Conservation (phyloP, 306 rosid genomes). For the Cicer chorassanicum region DNA sequence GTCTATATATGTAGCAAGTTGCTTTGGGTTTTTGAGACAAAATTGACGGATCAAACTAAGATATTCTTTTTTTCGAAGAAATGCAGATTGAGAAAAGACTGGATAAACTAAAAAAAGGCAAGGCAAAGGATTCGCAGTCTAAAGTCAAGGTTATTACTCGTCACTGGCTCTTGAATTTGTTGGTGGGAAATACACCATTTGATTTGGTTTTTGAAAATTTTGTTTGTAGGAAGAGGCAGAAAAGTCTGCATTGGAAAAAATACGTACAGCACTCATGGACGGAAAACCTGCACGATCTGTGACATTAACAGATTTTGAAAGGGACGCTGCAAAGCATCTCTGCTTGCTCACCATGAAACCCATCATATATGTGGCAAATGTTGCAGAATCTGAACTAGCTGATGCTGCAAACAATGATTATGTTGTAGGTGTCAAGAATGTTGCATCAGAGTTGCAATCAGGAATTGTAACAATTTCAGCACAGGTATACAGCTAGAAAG, state of each 20-base stretch:
- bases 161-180: constrained; percentile 2
- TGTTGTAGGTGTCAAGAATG: constrained; percentile 69
- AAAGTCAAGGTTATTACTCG: constrained; percentile 68
- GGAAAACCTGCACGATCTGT: constrained; percentile 98
- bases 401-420: constrained; percentile 68
- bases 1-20: constrained; percentile 22
- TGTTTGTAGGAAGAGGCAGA: constrained; percentile 87
- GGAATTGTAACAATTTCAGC: constrained; percentile 93
- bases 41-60: constrained; percentile 60
- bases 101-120: constrained; percentile 92
- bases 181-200: constrained; percentile 11
- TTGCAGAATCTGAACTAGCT: constrained; percentile 88
- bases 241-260: constrained; percentile 80
- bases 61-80: constrained; percentile 57
- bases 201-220: constrained; percentile 33
- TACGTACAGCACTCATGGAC: constrained; percentile 77
- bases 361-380: constrained; percentile 84
- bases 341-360: constrained; percentile 97
- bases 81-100: constrained; percentile 96
- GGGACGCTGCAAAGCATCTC: constrained; percentile 77
- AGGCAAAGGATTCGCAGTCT: constrained; percentile 78
- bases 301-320: constrained; percentile 76
- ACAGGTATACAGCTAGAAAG: constrained; percentile 60
- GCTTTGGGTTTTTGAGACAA: constrained; percentile 39
- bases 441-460: constrained; percentile 77